phyloP scores from a whole-genome alignment of 768 basidiomycete genomes.

The Mycena pura region DNA sequence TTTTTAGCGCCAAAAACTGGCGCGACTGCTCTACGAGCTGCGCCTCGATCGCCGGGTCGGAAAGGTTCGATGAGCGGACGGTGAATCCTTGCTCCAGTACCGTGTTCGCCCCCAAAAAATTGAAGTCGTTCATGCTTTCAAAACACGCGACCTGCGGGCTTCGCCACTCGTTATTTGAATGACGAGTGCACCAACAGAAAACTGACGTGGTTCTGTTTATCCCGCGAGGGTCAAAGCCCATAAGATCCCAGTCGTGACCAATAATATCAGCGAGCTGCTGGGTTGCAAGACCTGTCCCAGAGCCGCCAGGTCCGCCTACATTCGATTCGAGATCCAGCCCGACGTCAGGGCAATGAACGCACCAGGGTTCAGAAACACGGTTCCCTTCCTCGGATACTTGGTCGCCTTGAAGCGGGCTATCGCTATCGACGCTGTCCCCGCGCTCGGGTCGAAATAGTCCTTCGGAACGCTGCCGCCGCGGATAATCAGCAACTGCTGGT shows the following conservation, averaged over 20 bases:
- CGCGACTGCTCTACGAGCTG: conserved; percentile 25
- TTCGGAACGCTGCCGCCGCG: conserved; percentile 33
- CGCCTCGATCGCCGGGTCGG: conserved; percentile 16
- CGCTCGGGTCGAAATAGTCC: conserved; percentile 27
- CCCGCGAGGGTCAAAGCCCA: conserved; percentile 38
- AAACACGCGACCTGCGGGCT: conserved; percentile 30
- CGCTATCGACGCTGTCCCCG: conserved; percentile 29
- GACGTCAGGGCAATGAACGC: background rate
- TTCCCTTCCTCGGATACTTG: conserved; percentile 27
- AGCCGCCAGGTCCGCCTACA: conserved; percentile 34
- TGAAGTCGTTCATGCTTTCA: background rate
- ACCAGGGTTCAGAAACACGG: conserved; percentile 32
- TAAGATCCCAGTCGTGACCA: conserved; percentile 35
- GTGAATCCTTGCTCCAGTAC: conserved; percentile 31
- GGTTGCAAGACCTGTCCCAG: conserved; percentile 25
- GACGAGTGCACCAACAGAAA: background rate
- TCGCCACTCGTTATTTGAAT: background rate
- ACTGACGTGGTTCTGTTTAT: conserved; percentile 26
- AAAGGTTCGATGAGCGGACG: conserved; percentile 15
- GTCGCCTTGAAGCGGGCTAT: conserved; percentile 24
- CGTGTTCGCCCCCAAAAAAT: conserved; percentile 30
- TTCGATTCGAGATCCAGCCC: background rate
- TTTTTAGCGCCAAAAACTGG: conserved; percentile 29
- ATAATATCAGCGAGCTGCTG: conserved; percentile 19
- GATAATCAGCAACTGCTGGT: too few relatives aligned